A percentile compares a stretch with the other conserved stretches of the same genome.
These are phyloP conservation scores for Metschnikowia henanensis DNA, from an alignment of 805 yeast genomes.

Conservation along the genomic window DNA sequence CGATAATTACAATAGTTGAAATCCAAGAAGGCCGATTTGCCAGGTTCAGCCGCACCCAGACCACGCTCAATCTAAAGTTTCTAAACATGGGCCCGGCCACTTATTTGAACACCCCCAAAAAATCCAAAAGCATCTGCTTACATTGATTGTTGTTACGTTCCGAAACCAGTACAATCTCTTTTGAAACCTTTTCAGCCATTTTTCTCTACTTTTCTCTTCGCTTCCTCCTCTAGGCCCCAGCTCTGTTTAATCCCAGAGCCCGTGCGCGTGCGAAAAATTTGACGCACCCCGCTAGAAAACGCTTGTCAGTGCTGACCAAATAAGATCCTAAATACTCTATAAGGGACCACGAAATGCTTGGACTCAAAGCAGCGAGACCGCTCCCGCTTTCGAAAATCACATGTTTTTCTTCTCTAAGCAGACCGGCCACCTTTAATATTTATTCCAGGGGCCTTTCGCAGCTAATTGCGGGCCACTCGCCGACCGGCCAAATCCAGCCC, in stretches of 20 bases:
- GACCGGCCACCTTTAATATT: too few relatives aligned
- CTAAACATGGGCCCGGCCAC: too few relatives aligned
- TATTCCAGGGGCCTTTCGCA: not conserved
- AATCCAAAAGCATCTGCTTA: too few relatives aligned
- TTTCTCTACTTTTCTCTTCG: not conserved
- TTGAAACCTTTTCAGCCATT: not conserved
- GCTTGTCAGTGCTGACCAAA: too few relatives aligned
- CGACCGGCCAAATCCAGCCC: not conserved
- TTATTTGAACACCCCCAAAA: too few relatives aligned
- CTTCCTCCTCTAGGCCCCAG: not conserved
- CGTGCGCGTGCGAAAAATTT: not conserved
- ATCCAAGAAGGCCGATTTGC: too few relatives aligned
- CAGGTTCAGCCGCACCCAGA: too few relatives aligned
- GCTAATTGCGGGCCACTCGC: not conserved
- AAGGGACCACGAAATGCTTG: not conserved
- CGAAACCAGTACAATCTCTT: too few relatives aligned
- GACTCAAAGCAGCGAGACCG: not conserved
- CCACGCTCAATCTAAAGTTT: too few relatives aligned
- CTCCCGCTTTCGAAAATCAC: not conserved
- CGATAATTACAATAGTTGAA: too few relatives aligned
- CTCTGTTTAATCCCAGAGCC: not conserved
- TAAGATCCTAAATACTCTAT: not conserved
- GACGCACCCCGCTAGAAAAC: not conserved
- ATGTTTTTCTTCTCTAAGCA: not conserved
- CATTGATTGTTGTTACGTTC: too few relatives aligned